These are phyloP conservation scores for Yamadazyma diddensiae DNA, from an alignment of 1,139 yeast species.

Conservation along the genomic window DNA sequence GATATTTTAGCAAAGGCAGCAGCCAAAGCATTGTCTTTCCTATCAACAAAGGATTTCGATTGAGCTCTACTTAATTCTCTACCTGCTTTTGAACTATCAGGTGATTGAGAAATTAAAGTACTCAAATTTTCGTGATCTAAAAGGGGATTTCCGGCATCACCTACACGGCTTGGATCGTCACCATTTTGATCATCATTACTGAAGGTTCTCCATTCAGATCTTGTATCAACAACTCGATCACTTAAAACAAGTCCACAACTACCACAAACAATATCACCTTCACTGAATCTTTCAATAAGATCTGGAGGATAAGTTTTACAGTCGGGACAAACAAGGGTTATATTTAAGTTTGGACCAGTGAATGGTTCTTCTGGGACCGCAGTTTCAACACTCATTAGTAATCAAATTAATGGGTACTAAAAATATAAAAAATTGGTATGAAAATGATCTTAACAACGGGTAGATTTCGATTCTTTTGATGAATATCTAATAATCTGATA, in stretches of 20 bases:
- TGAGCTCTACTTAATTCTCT: constrained; percentile 90
- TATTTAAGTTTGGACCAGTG: constrained; percentile 74
- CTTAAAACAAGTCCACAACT: constrained; percentile 92
- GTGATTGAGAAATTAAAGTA: constrained; percentile 85
- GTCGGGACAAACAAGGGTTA: constrained; percentile 91
- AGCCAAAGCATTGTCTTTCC: constrained; percentile 81
- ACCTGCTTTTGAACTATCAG: constrained; percentile 73
- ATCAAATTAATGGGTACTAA: background rate
- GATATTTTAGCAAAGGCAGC: constrained; percentile 90
- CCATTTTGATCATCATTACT: constrained; percentile 96
- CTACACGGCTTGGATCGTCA: constrained; percentile 99
- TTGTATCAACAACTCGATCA: constrained; percentile 88
- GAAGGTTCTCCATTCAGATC: constrained; percentile 99
- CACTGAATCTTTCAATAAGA: constrained; percentile 89
- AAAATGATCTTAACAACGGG: constrained; percentile 1
- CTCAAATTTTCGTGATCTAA: constrained; percentile 90
- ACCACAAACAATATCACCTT: constrained; percentile 97
- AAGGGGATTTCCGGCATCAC: constrained; percentile 95
- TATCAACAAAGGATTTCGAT: constrained; percentile 79
- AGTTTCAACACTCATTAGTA: constrained; percentile 15
- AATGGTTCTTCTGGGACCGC: constrained; percentile 28
- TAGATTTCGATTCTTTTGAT: no score
- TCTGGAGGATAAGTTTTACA: constrained; percentile 96
- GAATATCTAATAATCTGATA: constrained; percentile 1
- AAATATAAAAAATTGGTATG: no score